Evolutionary conservation across 768 basidiomycete genomes (phyloP).

Genomic region (Pleurotus platypus): DNA sequence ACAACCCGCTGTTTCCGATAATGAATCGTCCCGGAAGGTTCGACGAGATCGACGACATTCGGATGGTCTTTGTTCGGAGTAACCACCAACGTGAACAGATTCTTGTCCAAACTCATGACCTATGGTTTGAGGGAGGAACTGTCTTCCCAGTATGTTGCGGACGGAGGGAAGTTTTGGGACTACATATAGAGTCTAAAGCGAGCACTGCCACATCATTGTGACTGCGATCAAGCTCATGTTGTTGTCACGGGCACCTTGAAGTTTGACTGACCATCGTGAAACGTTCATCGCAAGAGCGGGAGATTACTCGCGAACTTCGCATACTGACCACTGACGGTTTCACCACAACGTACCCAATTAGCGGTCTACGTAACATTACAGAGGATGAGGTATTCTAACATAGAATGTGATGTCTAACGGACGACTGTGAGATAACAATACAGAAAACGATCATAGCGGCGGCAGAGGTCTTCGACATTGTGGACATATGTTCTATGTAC

Average conservation of each 20-base stretch:
- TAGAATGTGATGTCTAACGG: no score
- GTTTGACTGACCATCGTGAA: no score
- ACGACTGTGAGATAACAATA: no score
- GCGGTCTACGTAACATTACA: no score
- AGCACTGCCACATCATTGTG: background rate
- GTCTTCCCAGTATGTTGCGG: background rate
- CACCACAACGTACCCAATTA: no score
- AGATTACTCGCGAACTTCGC: no score
- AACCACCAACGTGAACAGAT: slow-evolving; percentile 77
- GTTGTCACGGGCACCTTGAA: background rate
- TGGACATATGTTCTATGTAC: slow-evolving; percentile 80
- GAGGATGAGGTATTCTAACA: no score
- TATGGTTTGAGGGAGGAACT: background rate
- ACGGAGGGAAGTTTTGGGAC: background rate
- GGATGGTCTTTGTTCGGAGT: slow-evolving; percentile 56
- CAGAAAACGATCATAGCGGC: slow-evolving; percentile 48
- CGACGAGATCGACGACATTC: slow-evolving; percentile 65
- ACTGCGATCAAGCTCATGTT: background rate
- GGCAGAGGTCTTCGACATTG: slow-evolving; percentile 83
- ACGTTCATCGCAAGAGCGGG: no score
- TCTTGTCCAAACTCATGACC: slow-evolving; percentile 79
- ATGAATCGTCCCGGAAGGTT: slow-evolving; percentile 57
- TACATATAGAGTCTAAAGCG: no score
- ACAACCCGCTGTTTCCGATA: slow-evolving; percentile 68
- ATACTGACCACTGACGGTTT: no score